Evolutionary conservation across 805 yeast genomes (phyloP), one percentile per base, ranked within the genome.

Genomic region (Wickerhamomyces queroliae): DNA sequence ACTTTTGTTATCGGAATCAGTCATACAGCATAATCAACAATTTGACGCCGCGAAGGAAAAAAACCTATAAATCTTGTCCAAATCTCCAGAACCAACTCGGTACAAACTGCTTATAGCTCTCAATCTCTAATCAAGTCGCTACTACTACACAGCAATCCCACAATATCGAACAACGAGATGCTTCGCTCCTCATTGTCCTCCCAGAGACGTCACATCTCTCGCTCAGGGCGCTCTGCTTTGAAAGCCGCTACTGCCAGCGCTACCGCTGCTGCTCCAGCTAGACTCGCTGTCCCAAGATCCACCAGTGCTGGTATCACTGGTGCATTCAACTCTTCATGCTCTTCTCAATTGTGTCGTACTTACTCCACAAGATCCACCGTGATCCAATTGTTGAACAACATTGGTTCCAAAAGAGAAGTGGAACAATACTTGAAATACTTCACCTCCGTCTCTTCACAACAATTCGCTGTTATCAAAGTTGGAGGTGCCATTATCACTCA

Each of bases 401-500:
- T 93, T 50, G 97, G 98, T 20, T 89, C 97, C 35, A 95, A 93
- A 61, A 77, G 98, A 48, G 99, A 93, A 66, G 99, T 93, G 33
- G 99, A 93, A 62, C 99, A 93, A 64, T 93, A 93, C 64, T 75
- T 93, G 56, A 90, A 89, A 62, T 91, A 91, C 63, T 93, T 93
- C 72, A 90, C 98, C 2, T 88, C 96, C 24, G 98, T 93, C 15
- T 82, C 89, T 6, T 90, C 89, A 51, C 98, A 93, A 61, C 97
- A 93, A 57, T 93, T 93, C 56, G 99, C 99, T 3, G 96, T 93
- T 33, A 93, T 93, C 64, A 93, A 93, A 62, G 99, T 93, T 33
- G 99, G 99, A 30, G 99, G 99, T 48, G 99, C 99, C 28, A 91
- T 93, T 55, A 93, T 93, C 62, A 91, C 98, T 35, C 95, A 93